These are phyloP conservation scores for Lichina pygmaea DNA, from an alignment of 495 filamentous ascomycete species.

Conservation along the genomic window DNA sequence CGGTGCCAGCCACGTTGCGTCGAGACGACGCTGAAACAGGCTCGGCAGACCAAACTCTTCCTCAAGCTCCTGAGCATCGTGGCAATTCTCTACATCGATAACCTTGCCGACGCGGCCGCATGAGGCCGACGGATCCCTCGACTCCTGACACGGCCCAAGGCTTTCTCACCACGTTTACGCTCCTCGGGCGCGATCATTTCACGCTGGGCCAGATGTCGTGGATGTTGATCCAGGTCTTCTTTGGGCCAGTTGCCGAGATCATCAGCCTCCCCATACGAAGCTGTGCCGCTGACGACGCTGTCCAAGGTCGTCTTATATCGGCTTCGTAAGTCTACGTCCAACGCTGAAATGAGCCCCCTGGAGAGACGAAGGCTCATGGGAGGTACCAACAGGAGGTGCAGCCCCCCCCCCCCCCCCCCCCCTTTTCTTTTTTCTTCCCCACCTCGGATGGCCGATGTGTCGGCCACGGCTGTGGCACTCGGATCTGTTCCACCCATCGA, in stretches of 20 bases:
- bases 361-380: not conserved
- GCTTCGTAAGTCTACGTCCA: slow-evolving; percentile 33
- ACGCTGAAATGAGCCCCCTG: not conserved
- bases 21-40: not conserved
- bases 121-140: not conserved
- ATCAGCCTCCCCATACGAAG: not conserved
- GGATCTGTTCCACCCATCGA: not conserved
- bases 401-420: slow-evolving; percentile 1
- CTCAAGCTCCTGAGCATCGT: slow-evolving; percentile 79
- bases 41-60: slow-evolving; percentile 53
- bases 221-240: slow-evolving; percentile 68
- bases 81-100: slow-evolving; percentile 48
- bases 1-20: not conserved
- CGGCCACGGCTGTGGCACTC: not conserved
- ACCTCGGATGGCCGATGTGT: not conserved
- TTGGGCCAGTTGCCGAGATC: slow-evolving; percentile 19
- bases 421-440: slow-evolving; percentile 3
- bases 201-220: slow-evolving; percentile 54
- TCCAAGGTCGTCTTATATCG: slow-evolving; percentile 38
- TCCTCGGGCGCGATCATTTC: slow-evolving; percentile 56
- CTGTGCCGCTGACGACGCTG: not conserved
- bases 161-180: slow-evolving; percentile 77
- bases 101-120: not conserved
- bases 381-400: not conserved
- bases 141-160: slow-evolving; percentile 19